phyloP scores from a whole-genome alignment of 1,139 yeast species.

The Debaryomyces psychrophilus region DNA sequence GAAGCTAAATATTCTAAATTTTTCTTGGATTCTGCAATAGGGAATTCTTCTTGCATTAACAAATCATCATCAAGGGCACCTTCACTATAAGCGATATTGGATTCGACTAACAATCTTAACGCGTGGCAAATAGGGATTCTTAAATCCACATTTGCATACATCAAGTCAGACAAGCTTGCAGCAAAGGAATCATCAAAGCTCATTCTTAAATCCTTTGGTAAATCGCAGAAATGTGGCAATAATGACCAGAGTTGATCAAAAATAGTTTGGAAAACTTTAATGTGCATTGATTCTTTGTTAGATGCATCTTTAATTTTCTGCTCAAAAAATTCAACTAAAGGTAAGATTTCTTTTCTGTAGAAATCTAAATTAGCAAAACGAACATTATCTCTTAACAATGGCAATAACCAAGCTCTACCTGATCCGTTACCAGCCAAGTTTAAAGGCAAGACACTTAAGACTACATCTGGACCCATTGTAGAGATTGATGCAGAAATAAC shows the following conservation, averaged over 20 bases:
- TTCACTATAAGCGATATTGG: constrained; percentile 64
- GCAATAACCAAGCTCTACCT: constrained; percentile 95
- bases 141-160: constrained; percentile 74
- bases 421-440: constrained; percentile 58
- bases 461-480: constrained; percentile 84
- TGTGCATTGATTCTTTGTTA: constrained; percentile 60
- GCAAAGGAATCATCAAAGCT: constrained; percentile 81
- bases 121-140: constrained; percentile 84
- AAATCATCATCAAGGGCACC: constrained; percentile 63
- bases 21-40: constrained; percentile 55
- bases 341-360: constrained; percentile 66
- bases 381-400: constrained; percentile 87
- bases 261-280: constrained; percentile 78
- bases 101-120: constrained; percentile 75
- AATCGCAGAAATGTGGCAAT: constrained; percentile 84
- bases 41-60: constrained; percentile 62
- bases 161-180: constrained; percentile 66
- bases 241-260: constrained; percentile 92
- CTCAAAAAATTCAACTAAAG: constrained; percentile 64
- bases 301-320: constrained; percentile 47
- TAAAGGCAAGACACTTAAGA: constrained; percentile 73
- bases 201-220: constrained; percentile 70
- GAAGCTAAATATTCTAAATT: constrained; percentile 65
- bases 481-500: constrained; percentile 79
- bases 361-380: constrained; percentile 68